Evolutionary conservation across 768 basidiomycete species (phyloP), one percentile per base, ranked within the genome.

Genomic region (Plicaturopsis crispa): DNA sequence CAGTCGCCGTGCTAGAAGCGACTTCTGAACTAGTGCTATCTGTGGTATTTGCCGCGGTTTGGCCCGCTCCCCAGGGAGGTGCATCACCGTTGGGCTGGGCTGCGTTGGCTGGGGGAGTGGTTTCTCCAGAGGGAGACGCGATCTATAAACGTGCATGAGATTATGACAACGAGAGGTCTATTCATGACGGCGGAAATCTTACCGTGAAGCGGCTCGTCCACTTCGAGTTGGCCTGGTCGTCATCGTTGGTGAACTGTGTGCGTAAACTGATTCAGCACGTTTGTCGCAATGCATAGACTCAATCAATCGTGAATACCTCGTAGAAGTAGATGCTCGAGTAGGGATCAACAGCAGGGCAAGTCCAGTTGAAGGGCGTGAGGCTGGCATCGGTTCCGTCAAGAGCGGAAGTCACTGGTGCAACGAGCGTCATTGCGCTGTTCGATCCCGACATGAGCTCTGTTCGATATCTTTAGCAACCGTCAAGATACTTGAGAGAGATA

Each of bases 191-290:
- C n/a, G 16, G 22, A 17, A 24, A 43, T 8, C 55, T 24, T 35
- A 62, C 63, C 28, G 64, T 58, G 42, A 67, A 67, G 2, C 66
- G 59, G 4, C 62, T 53, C 1, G 65, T 67, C 64, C 65, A 67
- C 13, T 45, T 42, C 4, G 55, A 40, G 21, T 49, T 39, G 7
- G 44, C 14, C 12, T 17, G 34, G 35, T 55, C 48, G 7, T 48
- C 50, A 18, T 50, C 47, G 26, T 61, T 57, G 7, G 54, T 56
- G 40, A 62, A 56, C 61, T 61, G 16, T n/a, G n/a, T n/a, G n/a
- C n/a, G n/a, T n/a, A n/a, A n/a, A n/a, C n/a, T n/a, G n/a, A n/a
- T n/a, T n/a, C n/a, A n/a, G n/a, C n/a, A n/a, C n/a, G n/a, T n/a
- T n/a, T n/a, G n/a, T n/a, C n/a, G n/a, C n/a, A n/a, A n/a, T n/a